Percentiles rank a stretch among this genome's conserved stretches.
These are phyloP conservation scores for Sodiomyces alkalinus DNA, from an alignment of 2,329 filamentous ascomycete species.

Conservation along the genomic window DNA sequence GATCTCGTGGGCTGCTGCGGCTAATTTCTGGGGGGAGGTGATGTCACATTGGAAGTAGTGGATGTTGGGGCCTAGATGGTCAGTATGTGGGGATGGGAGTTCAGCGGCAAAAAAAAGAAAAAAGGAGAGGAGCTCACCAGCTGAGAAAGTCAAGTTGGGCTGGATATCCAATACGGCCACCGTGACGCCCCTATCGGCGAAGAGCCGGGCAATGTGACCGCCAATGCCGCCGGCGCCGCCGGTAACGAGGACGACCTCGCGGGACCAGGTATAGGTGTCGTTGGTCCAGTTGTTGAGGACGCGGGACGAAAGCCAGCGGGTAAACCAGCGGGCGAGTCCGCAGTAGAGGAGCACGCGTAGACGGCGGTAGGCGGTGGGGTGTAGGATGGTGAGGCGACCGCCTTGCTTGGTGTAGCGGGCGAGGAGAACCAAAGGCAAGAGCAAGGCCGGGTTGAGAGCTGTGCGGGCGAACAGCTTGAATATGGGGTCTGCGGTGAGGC, in stretches of 20 bases:
- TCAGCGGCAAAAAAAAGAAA: no score
- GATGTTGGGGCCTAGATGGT: constrained; percentile 30
- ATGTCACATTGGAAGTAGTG: constrained; percentile 58
- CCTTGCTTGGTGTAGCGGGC: constrained; percentile 50
- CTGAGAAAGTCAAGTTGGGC: constrained; percentile 33
- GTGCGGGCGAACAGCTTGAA: constrained; percentile 42
- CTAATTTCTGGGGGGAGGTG: constrained; percentile 38
- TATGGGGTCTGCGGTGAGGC: constrained; percentile 45
- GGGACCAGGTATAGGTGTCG: constrained; percentile 48
- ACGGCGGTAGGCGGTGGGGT: constrained; percentile 32
- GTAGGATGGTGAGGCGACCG: constrained; percentile 33
- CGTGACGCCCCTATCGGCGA: constrained; percentile 50
- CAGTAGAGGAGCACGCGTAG: constrained; percentile 38
- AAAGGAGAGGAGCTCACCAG: constrained; percentile 20
- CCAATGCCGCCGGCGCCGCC: constrained; percentile 66
- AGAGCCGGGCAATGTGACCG: constrained; percentile 43
- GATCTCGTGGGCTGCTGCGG: constrained; percentile 34
- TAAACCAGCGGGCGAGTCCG: constrained; percentile 32
- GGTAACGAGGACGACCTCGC: constrained; percentile 58
- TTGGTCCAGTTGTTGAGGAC: constrained; percentile 32
- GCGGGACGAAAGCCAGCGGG: constrained; percentile 33
- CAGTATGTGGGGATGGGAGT: constrained; percentile 4
- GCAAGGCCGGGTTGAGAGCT: constrained; percentile 46
- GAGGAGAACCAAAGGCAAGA: constrained; percentile 47
- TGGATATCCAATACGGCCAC: constrained; percentile 61